Percentiles rank a stretch among this genome's conserved stretches.
Conservation (phyloP, 495 filamentous ascomycete genomes). For the Letharia lupina region DNA sequence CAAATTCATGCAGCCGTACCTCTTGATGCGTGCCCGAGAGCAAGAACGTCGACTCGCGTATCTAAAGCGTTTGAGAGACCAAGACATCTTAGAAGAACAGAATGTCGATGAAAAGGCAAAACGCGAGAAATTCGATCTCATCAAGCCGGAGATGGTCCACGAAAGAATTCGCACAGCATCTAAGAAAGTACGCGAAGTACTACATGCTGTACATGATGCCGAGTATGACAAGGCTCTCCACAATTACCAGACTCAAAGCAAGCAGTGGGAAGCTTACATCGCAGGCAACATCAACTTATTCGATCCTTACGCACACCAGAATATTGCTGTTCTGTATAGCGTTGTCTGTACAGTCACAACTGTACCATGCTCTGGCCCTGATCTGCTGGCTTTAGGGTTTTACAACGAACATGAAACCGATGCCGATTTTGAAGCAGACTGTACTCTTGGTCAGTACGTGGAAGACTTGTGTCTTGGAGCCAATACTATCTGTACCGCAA, state of each 20-base stretch:
- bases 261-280: slow-evolving; percentile 91
- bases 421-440: slow-evolving; percentile 69
- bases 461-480: slow-evolving; percentile 78
- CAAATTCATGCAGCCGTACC: slow-evolving; percentile 85
- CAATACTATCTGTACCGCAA: slow-evolving; percentile 64
- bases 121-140: slow-evolving; percentile 70
- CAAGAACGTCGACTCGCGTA: slow-evolving; percentile 76
- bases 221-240: slow-evolving; percentile 94
- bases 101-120: slow-evolving; percentile 50
- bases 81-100: slow-evolving; percentile 50
- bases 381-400: slow-evolving; percentile 75
- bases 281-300: slow-evolving; percentile 77
- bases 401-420: slow-evolving; percentile 80
- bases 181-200: slow-evolving; percentile 79
- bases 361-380: slow-evolving; percentile 85
- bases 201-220: slow-evolving; percentile 88
- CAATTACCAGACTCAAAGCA: slow-evolving; percentile 87
- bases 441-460: slow-evolving; percentile 89
- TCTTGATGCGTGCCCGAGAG: slow-evolving; percentile 83
- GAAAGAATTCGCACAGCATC: slow-evolving; percentile 65
- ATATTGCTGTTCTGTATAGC: slow-evolving; percentile 89
- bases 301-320: slow-evolving; percentile 89
- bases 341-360: slow-evolving; percentile 85
- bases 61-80: slow-evolving; percentile 71
- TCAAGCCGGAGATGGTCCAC: slow-evolving; percentile 91